Conservation (phyloP, 805 yeast species). For the Saccharomycopsis sp. region DNA sequence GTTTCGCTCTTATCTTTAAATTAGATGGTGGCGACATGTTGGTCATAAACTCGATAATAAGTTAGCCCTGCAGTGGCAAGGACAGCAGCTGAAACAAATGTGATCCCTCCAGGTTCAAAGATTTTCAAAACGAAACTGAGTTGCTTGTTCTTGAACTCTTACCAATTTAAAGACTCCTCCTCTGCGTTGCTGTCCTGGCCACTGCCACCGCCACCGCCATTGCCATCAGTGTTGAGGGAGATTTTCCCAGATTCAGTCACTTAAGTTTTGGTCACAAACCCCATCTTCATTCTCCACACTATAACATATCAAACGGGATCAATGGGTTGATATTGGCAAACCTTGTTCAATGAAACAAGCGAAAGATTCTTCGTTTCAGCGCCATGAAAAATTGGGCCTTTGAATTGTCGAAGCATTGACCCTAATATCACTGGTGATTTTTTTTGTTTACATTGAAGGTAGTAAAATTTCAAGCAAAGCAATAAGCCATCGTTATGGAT, state of each 20-base stretch:
- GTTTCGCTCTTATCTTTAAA: too few relatives aligned
- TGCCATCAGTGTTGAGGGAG: neutral
- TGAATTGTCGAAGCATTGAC: too few relatives aligned
- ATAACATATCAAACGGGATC: conserved; percentile 10
- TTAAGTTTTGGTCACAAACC: neutral
- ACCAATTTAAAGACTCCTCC: conserved; percentile 4
- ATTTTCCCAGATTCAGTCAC: neutral
- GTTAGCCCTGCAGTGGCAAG: conserved; percentile 66
- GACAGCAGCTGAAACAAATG: conserved; percentile 59
- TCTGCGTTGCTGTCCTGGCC: neutral
- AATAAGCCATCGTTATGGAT: too few relatives aligned
- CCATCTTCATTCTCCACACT: conserved; percentile 5
- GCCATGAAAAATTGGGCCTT: neutral
- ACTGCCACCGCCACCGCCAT: neutral
- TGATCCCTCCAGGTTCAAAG: conserved; percentile 63
- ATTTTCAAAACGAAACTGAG: conserved; percentile 31
- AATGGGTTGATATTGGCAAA: conserved; percentile 8
- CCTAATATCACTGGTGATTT: too few relatives aligned
- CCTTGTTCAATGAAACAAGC: neutral
- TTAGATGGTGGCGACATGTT: too few relatives aligned
- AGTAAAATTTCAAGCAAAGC: too few relatives aligned
- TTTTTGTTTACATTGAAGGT: too few relatives aligned
- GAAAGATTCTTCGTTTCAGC: neutral
- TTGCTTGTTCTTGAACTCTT: neutral
- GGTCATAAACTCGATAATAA: conserved; percentile 57